Evolutionary conservation across 805 yeast genomes (phyloP), one percentile per base, ranked within the genome.

Genomic region (Pichia deserticola): DNA sequence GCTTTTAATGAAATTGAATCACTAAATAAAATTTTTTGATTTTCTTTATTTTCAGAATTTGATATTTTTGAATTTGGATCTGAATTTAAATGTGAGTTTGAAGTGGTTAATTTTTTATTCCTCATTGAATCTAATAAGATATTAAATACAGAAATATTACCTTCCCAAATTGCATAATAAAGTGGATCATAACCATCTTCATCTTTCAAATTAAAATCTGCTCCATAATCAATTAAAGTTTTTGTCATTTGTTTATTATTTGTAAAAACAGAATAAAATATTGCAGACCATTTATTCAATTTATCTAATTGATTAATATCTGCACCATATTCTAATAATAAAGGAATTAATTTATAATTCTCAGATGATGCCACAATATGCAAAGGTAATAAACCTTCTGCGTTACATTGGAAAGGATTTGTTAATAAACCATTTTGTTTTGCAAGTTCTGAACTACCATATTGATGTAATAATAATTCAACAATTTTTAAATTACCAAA

Each of bases 141-240:
- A 63, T 86, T 84, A 56, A 90, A 68, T 3, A 89, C 92, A n/a
- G 73, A 76, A 32, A 89, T 81, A 60, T 89, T 92, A 28, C 99
- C 98, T 64, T 90, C 97, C 80, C 95, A 87, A 27, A 90, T 86
- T 29, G 97, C 92, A 63, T 92, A 87, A 63, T 86, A 92, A 42
- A 90, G 61, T 0, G 96, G 96, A 47, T 84, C 78, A 57, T 78
- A 77, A 5, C 89, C 86, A 52, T 87, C 86, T 52, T 85, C 93
- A 66, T 93, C 98, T 13, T 79, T 72, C 25, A 86, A 62, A 40
- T 72, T 70, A 50, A 84, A 72, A 50, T 80, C 76, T 0, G 97
- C 97, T 5, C 92, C 90, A 52, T 74, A 77, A 27, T 78, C 77
- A 20, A 93, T 76, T 50, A 93, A 72, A 44, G 80, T 86, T 53